Conservation (phyloP, 495 filamentous ascomycete species). For the Polyplosphaeria fusca region DNA sequence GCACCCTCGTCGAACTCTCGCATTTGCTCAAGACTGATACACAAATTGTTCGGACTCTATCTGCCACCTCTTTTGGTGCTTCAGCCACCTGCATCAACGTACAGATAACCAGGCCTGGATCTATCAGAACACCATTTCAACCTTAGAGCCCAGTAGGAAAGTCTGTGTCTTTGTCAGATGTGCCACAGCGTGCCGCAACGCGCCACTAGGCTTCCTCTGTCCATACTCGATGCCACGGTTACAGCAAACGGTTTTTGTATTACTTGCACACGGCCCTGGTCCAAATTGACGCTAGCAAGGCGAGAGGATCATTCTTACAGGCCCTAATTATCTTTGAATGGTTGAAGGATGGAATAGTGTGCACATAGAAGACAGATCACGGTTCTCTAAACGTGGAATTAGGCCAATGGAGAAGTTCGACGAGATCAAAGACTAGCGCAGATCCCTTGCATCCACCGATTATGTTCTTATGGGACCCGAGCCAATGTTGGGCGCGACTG, state of each 20-base stretch:
- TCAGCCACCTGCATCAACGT: too few species aligned
- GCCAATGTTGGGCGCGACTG: neutral
- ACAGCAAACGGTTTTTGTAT: neutral
- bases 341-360: neutral
- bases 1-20: too few species aligned
- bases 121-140: too few species aligned
- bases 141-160: too few species aligned
- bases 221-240: neutral
- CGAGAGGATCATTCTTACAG: neutral
- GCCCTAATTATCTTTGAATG: neutral
- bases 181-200: neutral
- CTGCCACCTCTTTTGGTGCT: too few species aligned
- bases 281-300: too few species aligned
- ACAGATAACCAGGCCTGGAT: too few species aligned
- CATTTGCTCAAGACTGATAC: too few species aligned
- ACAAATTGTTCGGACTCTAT: too few species aligned
- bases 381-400: neutral
- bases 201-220: neutral
- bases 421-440: too few species aligned
- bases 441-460: neutral
- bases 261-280: too few species aligned
- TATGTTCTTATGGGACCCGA: neutral
- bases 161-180: neutral
- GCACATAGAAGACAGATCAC: neutral
- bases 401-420: neutral